Percentiles rank a stretch among this genome's conserved stretches.
Evolutionary conservation across 352 stramenopile genomes (phyloP).

Genomic region (Phytophthora pisi): DNA sequence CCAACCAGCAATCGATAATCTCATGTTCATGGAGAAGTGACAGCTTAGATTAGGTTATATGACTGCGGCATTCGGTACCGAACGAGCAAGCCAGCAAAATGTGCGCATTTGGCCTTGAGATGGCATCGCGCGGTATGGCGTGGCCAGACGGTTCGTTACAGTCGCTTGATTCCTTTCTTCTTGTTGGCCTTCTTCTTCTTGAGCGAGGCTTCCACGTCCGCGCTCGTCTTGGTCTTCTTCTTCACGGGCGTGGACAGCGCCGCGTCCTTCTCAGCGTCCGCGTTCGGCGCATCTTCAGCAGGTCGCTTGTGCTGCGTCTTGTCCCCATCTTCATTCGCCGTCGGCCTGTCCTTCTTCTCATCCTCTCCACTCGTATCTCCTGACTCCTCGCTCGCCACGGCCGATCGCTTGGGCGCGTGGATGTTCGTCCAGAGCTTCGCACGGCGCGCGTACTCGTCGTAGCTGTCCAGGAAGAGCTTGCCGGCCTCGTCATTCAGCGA

Average conservation of each 20-base stretch:
- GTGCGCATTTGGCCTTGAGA: conserved; percentile 2
- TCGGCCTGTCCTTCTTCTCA: conserved; percentile 26
- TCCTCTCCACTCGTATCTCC: conserved; percentile 32
- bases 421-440: conserved; percentile 92
- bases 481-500: conserved; percentile 99
- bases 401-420: conserved; percentile 76
- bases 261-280: conserved; percentile 18
- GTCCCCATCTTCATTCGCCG: background rate
- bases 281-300: conserved; percentile 18
- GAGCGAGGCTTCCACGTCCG: conserved; percentile 38
- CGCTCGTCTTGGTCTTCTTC: conserved; percentile 50
- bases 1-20: background rate
- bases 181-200: conserved; percentile 75
- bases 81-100: conserved; percentile 27
- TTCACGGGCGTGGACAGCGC: conserved; percentile 37
- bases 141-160: conserved; percentile 34
- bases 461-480: conserved; percentile 99
- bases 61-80: conserved; percentile 11
- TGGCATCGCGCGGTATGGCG: background rate
- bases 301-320: conserved; percentile 28
- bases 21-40: conserved; percentile 1
- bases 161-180: conserved; percentile 77
- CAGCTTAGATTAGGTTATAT: conserved; percentile 41
- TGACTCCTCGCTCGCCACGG: conserved; percentile 23
- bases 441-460: conserved; percentile 95